Evolutionary conservation across 2,329 filamentous ascomycete genomes (phyloP).

Genomic region (Cercospora sp.): DNA sequence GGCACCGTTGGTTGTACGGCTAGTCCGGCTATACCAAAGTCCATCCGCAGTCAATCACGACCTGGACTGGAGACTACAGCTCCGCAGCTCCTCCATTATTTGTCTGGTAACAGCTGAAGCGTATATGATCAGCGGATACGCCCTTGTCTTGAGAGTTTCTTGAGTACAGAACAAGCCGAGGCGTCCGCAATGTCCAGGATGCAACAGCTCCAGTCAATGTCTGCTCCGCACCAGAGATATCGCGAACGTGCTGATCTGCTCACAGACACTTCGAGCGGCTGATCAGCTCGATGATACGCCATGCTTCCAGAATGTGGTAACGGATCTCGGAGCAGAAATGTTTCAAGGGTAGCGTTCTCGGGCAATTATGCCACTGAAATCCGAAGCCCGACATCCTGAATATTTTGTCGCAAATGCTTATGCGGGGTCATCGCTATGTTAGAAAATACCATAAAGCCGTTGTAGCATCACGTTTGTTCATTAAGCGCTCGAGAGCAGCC

Average conservation of each 20-base stretch:
- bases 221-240: not conserved
- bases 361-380: not conserved
- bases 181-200: not conserved
- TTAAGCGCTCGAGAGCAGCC: not conserved
- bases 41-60: too few species aligned
- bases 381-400: not conserved
- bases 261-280: not conserved
- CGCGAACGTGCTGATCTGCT: not conserved
- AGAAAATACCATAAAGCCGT: not conserved
- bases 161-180: not conserved
- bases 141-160: not conserved
- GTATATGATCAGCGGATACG: not conserved
- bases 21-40: too few species aligned
- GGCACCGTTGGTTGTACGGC: too few species aligned
- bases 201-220: not conserved
- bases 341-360: not conserved
- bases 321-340: not conserved
- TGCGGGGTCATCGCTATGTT: not conserved
- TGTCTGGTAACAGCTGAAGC: too few species aligned
- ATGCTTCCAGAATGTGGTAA: not conserved
- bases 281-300: not conserved
- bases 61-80: too few species aligned
- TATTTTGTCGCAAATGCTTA: not conserved
- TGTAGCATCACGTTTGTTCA: not conserved
- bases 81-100: too few species aligned